A percentile compares a stretch with the other conserved stretches of the same genome.
Evolutionary conservation across 2,329 filamentous ascomycete species (phyloP).

Genomic region (Cryphonectria parasitica): DNA sequence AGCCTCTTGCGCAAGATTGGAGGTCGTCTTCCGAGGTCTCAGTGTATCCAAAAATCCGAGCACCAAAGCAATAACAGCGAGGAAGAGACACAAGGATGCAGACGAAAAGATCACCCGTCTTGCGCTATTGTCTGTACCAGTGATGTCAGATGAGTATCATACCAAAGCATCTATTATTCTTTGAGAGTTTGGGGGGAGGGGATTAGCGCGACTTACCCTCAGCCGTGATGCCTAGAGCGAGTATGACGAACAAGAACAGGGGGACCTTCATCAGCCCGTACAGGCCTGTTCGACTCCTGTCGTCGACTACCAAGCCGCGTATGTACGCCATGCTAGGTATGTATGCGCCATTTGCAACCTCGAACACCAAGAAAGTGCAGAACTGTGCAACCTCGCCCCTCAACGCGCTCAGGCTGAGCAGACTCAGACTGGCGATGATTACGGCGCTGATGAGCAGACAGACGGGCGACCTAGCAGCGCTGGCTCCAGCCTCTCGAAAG

Average conservation of each 20-base stretch:
- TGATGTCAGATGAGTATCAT: background rate
- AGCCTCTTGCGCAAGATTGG: background rate
- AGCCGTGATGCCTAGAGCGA: slow-evolving; percentile 27
- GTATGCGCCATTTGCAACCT: slow-evolving; percentile 41
- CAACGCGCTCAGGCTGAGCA: slow-evolving; percentile 32
- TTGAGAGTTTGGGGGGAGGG: no score
- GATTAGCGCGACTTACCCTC: slow-evolving; percentile 21
- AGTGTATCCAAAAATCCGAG: slow-evolving; percentile 18
- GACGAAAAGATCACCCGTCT: slow-evolving; percentile 24
- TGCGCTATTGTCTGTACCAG: slow-evolving; percentile 19
- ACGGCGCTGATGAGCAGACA: slow-evolving; percentile 35
- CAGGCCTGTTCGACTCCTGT: slow-evolving; percentile 36
- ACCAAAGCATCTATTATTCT: background rate
- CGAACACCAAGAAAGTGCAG: slow-evolving; percentile 36
- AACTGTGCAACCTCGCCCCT: slow-evolving; percentile 34
- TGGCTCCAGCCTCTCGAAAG: background rate
- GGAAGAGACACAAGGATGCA: slow-evolving; percentile 21
- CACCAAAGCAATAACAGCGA: slow-evolving; percentile 17
- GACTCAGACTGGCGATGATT: slow-evolving; percentile 32
- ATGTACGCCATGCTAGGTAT: slow-evolving; percentile 40
- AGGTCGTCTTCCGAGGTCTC: background rate
- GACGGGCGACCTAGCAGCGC: slow-evolving; percentile 8
- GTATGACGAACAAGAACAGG: slow-evolving; percentile 31
- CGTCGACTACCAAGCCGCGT: slow-evolving; percentile 37
- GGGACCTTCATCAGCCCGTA: slow-evolving; percentile 36